Percentiles rank a stretch among this genome's conserved stretches.
These are phyloP conservation scores for Pseudognaphalium luteoalbum DNA, from an alignment of 129 eudicot species.

Conservation along the genomic window DNA sequence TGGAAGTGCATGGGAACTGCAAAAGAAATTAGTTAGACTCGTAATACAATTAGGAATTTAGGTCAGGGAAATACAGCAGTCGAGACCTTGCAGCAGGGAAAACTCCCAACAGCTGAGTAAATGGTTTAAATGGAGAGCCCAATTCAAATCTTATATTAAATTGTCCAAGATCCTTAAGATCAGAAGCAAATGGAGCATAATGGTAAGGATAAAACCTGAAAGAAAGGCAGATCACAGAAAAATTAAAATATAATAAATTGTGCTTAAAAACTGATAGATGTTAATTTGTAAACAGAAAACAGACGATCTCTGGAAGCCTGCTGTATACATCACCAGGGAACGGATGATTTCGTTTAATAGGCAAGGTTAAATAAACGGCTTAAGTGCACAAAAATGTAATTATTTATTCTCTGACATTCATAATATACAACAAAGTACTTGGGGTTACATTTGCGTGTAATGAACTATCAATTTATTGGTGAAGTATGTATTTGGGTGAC, in stretches of 20 bases:
- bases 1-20: constrained; percentile 51
- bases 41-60: not conserved
- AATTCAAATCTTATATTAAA: constrained; percentile 35
- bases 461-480: too few relatives aligned
- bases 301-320: not conserved
- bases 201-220: constrained; percentile 54
- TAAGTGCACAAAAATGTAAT: too few relatives aligned
- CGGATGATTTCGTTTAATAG: constrained; percentile 15
- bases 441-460: too few relatives aligned
- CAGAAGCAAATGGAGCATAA: constrained; percentile 56
- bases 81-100: constrained; percentile 44
- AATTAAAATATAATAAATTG: not conserved
- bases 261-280: not conserved
- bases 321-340: constrained; percentile 36
- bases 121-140: constrained; percentile 48
- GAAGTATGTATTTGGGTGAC: too few relatives aligned
- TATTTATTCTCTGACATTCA: too few relatives aligned
- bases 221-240: not conserved
- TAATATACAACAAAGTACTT: too few relatives aligned
- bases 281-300: not conserved
- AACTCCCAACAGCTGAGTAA: constrained; percentile 47
- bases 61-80: not conserved
- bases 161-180: constrained; percentile 42
- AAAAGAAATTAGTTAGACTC: not conserved
- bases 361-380: not conserved